These are phyloP conservation scores for Auricularia sp. DNA, from an alignment of 768 basidiomycete genomes.

Conservation along the genomic window DNA sequence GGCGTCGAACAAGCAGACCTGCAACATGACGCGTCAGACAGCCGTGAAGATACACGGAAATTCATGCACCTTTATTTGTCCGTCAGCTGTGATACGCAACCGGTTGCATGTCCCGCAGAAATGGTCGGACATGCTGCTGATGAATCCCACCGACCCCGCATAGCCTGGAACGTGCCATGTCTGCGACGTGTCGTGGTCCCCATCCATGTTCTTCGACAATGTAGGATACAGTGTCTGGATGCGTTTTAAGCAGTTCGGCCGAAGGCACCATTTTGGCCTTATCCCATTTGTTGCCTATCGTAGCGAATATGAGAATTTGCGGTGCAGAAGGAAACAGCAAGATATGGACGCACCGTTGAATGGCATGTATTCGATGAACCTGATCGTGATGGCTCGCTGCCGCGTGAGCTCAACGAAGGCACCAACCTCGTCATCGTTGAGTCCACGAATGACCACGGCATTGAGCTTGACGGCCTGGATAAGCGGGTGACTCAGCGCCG, in stretches of 20 bases:
- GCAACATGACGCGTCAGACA: background rate
- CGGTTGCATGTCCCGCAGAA: conserved; percentile 82
- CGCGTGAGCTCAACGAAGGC: conserved; percentile 74
- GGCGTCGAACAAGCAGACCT: conserved; percentile 85
- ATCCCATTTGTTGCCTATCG: conserved; percentile 76
- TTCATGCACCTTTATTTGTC: conserved; percentile 64
- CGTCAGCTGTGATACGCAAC: conserved; percentile 79
- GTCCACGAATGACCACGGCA: conserved; percentile 68
- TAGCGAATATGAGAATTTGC: conserved; percentile 4
- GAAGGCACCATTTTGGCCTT: conserved; percentile 75
- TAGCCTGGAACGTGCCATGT: conserved; percentile 68
- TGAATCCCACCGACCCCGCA: conserved; percentile 70
- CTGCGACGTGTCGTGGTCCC: conserved; percentile 71
- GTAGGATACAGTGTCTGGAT: conserved; percentile 41
- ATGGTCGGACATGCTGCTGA: conserved; percentile 90
- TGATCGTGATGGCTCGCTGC: conserved; percentile 51
- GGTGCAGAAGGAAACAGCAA: background rate
- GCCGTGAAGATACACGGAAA: background rate
- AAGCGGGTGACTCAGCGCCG: conserved; percentile 44
- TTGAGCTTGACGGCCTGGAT: conserved; percentile 69
- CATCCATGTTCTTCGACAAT: conserved; percentile 51
- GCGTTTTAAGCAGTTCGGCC: conserved; percentile 40
- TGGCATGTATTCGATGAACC: conserved; percentile 94
- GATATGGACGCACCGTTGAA: conserved; percentile 53
- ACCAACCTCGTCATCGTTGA: conserved; percentile 73